Conservation (phyloP, 805 yeast genomes). For the Teunomyces stri region DNA sequence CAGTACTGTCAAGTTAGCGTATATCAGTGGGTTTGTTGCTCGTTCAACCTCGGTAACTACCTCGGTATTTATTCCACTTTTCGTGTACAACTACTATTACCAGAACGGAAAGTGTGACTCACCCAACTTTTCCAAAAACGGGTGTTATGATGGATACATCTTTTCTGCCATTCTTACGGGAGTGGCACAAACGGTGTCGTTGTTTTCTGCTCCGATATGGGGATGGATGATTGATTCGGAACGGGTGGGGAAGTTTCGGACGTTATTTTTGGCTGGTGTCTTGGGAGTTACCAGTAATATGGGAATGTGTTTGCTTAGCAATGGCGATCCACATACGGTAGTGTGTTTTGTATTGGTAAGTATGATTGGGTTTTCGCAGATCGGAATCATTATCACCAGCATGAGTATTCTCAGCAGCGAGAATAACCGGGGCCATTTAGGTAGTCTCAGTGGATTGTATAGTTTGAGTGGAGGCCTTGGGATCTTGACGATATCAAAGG, state of each 20-base stretch:
- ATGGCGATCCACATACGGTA: conserved; percentile 32
- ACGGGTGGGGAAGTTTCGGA: conserved; percentile 25
- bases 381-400: conserved; percentile 59
- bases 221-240: conserved; percentile 53
- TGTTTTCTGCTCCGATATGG: conserved; percentile 62
- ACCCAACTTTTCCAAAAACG: conserved; percentile 21
- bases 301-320: conserved; percentile 22
- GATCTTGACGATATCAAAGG: conserved; percentile 52
- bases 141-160: conserved; percentile 62
- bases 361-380: conserved; percentile 56
- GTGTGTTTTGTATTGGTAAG: conserved; percentile 41
- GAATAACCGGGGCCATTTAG: conserved; percentile 45
- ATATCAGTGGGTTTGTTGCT: conserved; percentile 60
- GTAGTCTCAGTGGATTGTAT: conserved; percentile 68
- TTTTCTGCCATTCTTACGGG: conserved; percentile 70
- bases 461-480: conserved; percentile 71
- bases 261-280: conserved; percentile 37
- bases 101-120: conserved; percentile 47
- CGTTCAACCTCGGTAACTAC: conserved; percentile 60
- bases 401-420: conserved; percentile 51
- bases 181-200: conserved; percentile 54
- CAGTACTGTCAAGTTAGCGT: conserved; percentile 37
- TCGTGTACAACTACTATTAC: conserved; percentile 56
- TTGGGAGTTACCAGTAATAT: conserved; percentile 46
- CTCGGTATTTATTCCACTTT: conserved; percentile 61